These are phyloP conservation scores for Garcia nutans DNA, from an alignment of 345 rosid genomes.

Conservation along the genomic window DNA sequence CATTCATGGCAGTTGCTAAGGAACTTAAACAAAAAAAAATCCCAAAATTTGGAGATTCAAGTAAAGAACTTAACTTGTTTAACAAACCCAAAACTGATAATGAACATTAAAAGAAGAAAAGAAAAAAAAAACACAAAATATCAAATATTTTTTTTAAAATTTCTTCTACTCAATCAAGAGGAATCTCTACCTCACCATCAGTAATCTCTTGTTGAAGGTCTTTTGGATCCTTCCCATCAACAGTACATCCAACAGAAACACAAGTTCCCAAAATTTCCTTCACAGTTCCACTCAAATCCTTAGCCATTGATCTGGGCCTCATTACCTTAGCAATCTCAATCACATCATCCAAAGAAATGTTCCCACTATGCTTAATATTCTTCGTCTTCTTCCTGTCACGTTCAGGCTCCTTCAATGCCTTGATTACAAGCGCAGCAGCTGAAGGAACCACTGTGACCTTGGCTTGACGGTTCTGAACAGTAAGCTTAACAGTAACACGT, in stretches of 20 bases:
- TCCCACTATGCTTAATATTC: conserved; percentile 17
- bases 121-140: background rate
- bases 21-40: background rate
- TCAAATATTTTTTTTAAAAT: background rate
- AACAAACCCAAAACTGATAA: conserved; percentile 40
- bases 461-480: conserved; percentile 26
- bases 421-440: conserved; percentile 13
- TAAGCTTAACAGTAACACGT: conserved; percentile 20
- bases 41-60: background rate
- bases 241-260: conserved; percentile 24
- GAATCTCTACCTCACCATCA: conserved; percentile 25
- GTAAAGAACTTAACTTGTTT: conserved; percentile 17
- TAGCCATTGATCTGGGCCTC: conserved; percentile 19
- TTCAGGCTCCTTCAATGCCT: conserved; percentile 24
- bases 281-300: conserved; percentile 15
- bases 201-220: conserved; percentile 21
- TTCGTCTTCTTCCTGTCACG: conserved; percentile 23
- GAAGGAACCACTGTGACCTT: conserved; percentile 23
- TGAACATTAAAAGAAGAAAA: conserved; percentile 12
- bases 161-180: conserved; percentile 6
- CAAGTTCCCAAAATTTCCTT: conserved; percentile 22
- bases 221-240: conserved; percentile 22
- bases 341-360: conserved; percentile 16
- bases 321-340: conserved; percentile 21
- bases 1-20: background rate